phyloP scores from a whole-genome alignment of 1,139 yeast genomes.

The Wickerhamiella infanticola region DNA sequence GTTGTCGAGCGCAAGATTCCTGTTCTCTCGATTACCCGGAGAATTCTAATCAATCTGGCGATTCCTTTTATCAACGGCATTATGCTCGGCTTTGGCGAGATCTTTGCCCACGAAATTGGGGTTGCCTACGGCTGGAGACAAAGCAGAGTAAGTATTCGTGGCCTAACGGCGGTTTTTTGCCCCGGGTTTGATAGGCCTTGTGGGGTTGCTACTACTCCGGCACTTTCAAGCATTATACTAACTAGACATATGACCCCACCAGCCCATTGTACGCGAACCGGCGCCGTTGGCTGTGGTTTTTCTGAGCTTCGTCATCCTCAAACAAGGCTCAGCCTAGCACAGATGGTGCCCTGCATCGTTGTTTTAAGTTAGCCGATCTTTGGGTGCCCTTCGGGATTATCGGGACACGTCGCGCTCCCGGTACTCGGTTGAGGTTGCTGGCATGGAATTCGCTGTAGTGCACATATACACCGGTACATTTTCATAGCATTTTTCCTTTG shows the following conservation, averaged over 20 bases:
- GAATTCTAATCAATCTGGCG: constrained; percentile 48
- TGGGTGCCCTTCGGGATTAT: neutral
- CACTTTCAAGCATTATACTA: neutral
- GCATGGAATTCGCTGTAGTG: too few relatives aligned
- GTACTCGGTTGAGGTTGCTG: too few relatives aligned
- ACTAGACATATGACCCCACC: constrained; percentile 12
- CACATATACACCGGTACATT: too few relatives aligned
- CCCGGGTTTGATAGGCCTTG: neutral
- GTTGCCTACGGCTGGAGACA: constrained; percentile 67
- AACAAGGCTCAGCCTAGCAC: too few relatives aligned
- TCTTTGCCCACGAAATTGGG: constrained; percentile 85
- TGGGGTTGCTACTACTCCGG: too few relatives aligned
- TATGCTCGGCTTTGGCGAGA: constrained; percentile 95
- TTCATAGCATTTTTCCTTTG: too few relatives aligned
- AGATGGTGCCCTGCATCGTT: too few relatives aligned
- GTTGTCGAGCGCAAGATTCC: constrained; percentile 5
- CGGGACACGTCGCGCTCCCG: neutral
- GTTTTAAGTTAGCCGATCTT: too few relatives aligned
- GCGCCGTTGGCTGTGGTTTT: constrained; percentile 13
- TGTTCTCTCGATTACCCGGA: constrained; percentile 9
- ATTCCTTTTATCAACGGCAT: constrained; percentile 86
- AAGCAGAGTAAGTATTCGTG: constrained; percentile 36
- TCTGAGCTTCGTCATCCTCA: constrained; percentile 1
- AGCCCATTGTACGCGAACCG: constrained; percentile 9
- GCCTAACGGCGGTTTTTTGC: neutral